Evolutionary conservation across 306 rosid genomes (phyloP), one percentile per base, ranked within the genome.

Genomic region (Prinsepia uniflora): DNA sequence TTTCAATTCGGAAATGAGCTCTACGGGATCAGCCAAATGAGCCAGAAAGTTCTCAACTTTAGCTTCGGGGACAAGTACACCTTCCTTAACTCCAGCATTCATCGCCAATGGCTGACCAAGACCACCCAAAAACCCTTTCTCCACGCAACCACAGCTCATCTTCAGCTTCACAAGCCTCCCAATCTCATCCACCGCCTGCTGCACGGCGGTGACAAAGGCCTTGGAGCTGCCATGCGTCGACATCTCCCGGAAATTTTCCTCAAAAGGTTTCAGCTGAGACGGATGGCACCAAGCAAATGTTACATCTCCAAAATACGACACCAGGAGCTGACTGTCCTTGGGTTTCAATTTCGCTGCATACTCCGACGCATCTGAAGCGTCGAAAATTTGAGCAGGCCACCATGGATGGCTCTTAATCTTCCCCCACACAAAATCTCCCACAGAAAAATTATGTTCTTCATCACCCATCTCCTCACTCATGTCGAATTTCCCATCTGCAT

Each of bases 381-480:
- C 84, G 20, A 82, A 89, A 74, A 87, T 72, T 76, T 80, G 89
- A 30, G 96, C 94, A 8, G 94, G 96, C 96, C 97, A 92, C 92
- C 94, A 92, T 5, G 89, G 87, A 58, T 87, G 86, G 75, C 87
- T 84, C 87, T 80, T 86, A 50, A 86, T 78, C 76, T 89, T 86
- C 15, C 96, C 92, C 97, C 96, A 92, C 61, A 92, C 92, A 73
- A 84, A 92, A 78, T 87, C 94, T 18, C 96, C 96, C n/a, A 86
- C 83, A 9, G 72, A 66, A 67, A 82, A 83, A 18, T 17, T 75
- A 73, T 66, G 53, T 3, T 50, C 85, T 54, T 65, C 85, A 36
- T 76, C 81, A 63, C 59, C 67, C 62, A 65, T 17, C 22, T 76
- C 92, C 59, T 79, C 89, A 46, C 24, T 8, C 7, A 24, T 36